Conservation (phyloP, 2,329 filamentous ascomycete genomes). For the Nigrospora osmanthi region DNA sequence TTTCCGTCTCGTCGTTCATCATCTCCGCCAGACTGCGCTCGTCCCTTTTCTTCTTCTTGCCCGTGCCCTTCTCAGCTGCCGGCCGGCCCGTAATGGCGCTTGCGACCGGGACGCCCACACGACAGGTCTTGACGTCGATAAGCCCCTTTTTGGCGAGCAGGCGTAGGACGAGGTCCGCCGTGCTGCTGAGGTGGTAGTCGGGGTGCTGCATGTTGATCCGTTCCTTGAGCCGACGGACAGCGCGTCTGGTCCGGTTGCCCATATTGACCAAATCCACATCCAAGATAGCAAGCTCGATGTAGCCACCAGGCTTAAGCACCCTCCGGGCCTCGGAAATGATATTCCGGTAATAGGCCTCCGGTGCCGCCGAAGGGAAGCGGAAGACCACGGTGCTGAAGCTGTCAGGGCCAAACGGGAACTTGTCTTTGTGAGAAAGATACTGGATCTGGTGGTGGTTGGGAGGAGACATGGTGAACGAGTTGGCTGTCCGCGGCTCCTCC, state of each 20-base stretch:
- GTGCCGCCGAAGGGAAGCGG: conserved; percentile 64
- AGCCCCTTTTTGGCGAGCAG: conserved; percentile 64
- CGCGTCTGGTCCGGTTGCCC: conserved; percentile 62
- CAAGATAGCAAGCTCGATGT: conserved; percentile 70
- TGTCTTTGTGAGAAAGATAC: conserved; percentile 52
- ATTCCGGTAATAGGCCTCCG: conserved; percentile 61
- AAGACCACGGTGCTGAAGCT: conserved; percentile 72
- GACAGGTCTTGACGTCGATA: conserved; percentile 63
- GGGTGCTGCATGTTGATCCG: conserved; percentile 54
- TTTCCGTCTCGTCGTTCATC: conserved; percentile 60
- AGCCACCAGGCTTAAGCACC: conserved; percentile 69
- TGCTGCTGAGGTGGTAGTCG: conserved; percentile 51
- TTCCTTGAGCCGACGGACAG: conserved; percentile 65
- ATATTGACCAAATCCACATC: conserved; percentile 79
- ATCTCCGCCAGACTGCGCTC: conserved; percentile 60
- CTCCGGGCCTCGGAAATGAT: conserved; percentile 69
- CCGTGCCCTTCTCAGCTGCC: conserved; percentile 20
- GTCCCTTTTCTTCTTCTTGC: conserved; percentile 27
- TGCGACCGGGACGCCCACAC: conserved; percentile 69
- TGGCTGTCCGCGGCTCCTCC: conserved; percentile 31
- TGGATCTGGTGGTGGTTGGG: conserved; percentile 71
- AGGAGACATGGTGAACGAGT: conserved; percentile 47
- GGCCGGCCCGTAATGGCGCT: conserved; percentile 30
- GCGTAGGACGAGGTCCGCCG: conserved; percentile 54
- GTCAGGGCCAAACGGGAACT: conserved; percentile 68